phyloP scores from a whole-genome alignment of 2,329 filamentous ascomycete species.

The Colletotrichum zoysiae region DNA sequence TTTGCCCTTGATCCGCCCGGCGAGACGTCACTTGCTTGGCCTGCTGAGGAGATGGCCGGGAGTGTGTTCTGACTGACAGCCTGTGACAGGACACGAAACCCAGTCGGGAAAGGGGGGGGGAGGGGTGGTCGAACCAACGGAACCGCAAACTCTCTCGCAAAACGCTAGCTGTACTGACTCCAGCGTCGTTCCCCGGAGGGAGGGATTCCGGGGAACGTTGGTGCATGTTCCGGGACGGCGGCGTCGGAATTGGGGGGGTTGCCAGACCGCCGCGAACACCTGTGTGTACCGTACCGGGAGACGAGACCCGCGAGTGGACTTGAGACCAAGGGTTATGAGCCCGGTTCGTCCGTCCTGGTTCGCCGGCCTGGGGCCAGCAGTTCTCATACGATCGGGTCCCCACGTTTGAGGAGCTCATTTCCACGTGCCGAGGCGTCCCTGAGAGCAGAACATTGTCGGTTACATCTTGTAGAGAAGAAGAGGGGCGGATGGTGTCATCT shows the following conservation, averaged over 20 bases:
- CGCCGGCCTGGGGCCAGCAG: slow-evolving; percentile 1
- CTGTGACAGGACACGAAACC: background rate
- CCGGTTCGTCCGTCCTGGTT: background rate
- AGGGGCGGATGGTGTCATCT: background rate
- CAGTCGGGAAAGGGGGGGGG: no score
- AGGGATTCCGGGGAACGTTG: slow-evolving; percentile 29
- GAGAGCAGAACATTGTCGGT: slow-evolving; percentile 19
- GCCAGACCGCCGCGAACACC: slow-evolving; percentile 3
- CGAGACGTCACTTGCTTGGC: background rate
- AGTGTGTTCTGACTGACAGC: background rate
- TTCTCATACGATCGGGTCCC: slow-evolving; percentile 16
- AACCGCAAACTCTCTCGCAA: background rate
- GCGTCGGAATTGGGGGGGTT: slow-evolving; percentile 14
- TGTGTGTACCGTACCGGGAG: background rate
- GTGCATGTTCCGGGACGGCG: slow-evolving; percentile 34
- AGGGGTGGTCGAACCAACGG: background rate
- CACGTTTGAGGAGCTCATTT: slow-evolving; percentile 20
- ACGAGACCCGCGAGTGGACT: no score
- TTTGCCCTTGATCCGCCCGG: background rate
- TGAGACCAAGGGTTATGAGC: background rate
- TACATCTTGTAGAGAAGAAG: background rate
- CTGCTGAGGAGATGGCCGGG: background rate
- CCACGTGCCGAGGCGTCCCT: slow-evolving; percentile 31
- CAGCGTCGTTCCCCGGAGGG: background rate
- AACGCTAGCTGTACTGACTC: background rate